A percentile compares a stretch with the other conserved stretches of the same genome.
Conservation (phyloP, 441 rosid genomes). For the Codiaeum variegatum region DNA sequence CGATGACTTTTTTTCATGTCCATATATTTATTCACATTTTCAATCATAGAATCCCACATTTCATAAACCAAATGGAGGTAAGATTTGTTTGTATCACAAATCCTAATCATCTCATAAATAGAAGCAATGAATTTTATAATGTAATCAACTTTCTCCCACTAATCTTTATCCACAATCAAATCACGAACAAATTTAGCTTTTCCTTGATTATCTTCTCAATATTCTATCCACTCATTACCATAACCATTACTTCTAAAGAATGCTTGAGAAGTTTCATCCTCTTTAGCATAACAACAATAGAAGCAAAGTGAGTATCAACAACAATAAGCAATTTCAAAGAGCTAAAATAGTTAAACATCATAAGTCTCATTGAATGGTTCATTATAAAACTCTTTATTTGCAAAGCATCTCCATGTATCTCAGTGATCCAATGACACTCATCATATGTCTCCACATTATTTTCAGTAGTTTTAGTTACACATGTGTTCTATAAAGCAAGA, state of each 20-base stretch:
- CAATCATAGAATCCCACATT: neutral
- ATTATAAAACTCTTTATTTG: too few species aligned
- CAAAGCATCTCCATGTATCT: too few species aligned
- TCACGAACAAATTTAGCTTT: neutral
- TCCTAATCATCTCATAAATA: neutral
- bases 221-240: neutral
- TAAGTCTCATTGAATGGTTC: too few species aligned
- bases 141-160: neutral
- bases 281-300: too few species aligned
- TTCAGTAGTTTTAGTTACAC: too few species aligned
- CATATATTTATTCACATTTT: neutral
- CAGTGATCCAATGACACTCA: too few species aligned
- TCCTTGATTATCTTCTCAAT: neutral
- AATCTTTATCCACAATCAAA: neutral
- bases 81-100: neutral
- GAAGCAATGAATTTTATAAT: neutral
- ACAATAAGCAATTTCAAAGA: too few species aligned
- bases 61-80: slow-evolving; percentile 1
- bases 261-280: neutral
- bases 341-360: too few species aligned
- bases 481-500: too few species aligned
- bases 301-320: too few species aligned
- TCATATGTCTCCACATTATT: too few species aligned
- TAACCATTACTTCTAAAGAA: neutral
- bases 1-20: neutral